Conservation (phyloP, 2,329 filamentous ascomycete genomes). For the Macrophomina phaseolina region DNA sequence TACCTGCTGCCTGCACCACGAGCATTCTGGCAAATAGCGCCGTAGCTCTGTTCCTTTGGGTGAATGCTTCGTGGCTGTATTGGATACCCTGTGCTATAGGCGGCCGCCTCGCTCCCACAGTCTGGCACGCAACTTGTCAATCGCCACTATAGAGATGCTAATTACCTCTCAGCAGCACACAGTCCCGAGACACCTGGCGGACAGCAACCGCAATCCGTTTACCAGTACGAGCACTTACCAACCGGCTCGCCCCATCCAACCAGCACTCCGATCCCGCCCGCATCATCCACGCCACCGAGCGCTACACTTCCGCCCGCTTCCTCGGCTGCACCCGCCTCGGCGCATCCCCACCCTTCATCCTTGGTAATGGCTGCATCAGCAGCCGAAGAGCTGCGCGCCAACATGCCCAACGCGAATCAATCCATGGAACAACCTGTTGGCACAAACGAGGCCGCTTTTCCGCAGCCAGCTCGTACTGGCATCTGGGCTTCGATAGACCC, state of each 20-base stretch:
- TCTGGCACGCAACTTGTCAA: background rate
- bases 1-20: background rate
- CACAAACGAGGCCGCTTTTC: conserved; percentile 45
- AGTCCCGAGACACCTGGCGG: conserved; percentile 5
- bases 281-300: conserved; percentile 16
- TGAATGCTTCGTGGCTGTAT: background rate
- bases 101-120: conserved; percentile 2
- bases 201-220: conserved; percentile 36
- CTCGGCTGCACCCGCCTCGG: conserved; percentile 38
- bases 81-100: background rate
- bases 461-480: conserved; percentile 37
- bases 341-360: conserved; percentile 42
- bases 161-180: conserved; percentile 1
- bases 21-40: background rate
- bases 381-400: conserved; percentile 43
- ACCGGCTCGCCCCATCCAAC: conserved; percentile 39
- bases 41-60: conserved; percentile 11
- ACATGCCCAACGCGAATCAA: conserved; percentile 42
- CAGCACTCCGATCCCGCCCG: conserved; percentile 10
- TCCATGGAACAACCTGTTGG: conserved; percentile 40
- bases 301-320: conserved; percentile 24
- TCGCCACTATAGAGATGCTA: background rate
- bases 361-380: conserved; percentile 49
- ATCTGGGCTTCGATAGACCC: conserved; percentile 27
- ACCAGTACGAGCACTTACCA: conserved; percentile 47